Evolutionary conservation across 768 basidiomycete species (phyloP).

Genomic region (Mycena maculata): DNA sequence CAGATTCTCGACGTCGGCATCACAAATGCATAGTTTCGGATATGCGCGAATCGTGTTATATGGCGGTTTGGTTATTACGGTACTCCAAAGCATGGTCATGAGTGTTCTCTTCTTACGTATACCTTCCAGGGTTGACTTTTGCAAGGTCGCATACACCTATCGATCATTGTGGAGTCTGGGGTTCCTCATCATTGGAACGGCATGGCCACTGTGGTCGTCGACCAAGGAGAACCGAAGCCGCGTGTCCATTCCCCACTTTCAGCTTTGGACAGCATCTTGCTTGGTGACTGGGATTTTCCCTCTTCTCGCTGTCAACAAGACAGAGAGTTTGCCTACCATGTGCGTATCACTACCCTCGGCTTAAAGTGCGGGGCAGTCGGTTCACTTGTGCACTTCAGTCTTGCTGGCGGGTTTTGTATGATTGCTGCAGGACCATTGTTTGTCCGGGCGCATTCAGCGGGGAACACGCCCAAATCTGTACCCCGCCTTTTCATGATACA

Average conservation of each 20-base stretch:
- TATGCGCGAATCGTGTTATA: constrained; percentile 39
- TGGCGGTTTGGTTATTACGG: constrained; percentile 49
- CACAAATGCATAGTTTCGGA: neutral
- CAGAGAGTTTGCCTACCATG: constrained; percentile 71
- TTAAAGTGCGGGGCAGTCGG: constrained; percentile 4
- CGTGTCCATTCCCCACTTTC: constrained; percentile 38
- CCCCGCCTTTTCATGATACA: constrained; percentile 40
- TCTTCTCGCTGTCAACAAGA: constrained; percentile 76
- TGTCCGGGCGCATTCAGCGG: neutral
- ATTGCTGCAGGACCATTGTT: constrained; percentile 10
- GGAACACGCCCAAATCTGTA: neutral
- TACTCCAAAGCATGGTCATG: constrained; percentile 80
- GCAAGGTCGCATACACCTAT: constrained; percentile 75
- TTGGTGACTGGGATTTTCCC: constrained; percentile 74
- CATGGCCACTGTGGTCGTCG: constrained; percentile 76
- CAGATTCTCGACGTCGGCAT: constrained; percentile 38
- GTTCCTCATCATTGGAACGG: constrained; percentile 65
- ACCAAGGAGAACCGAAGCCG: constrained; percentile 46
- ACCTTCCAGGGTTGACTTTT: neutral
- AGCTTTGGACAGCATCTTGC: constrained; percentile 65
- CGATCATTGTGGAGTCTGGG: constrained; percentile 80
- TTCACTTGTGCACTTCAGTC: constrained; percentile 12
- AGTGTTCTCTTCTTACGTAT: constrained; percentile 41
- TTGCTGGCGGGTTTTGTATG: constrained; percentile 28
- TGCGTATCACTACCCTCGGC: constrained; percentile 48